A percentile compares a stretch with the other conserved stretches of the same genome.
Evolutionary conservation across 2,329 filamentous ascomycete species (phyloP).

Genomic region (Cladobotryum protrusum): DNA sequence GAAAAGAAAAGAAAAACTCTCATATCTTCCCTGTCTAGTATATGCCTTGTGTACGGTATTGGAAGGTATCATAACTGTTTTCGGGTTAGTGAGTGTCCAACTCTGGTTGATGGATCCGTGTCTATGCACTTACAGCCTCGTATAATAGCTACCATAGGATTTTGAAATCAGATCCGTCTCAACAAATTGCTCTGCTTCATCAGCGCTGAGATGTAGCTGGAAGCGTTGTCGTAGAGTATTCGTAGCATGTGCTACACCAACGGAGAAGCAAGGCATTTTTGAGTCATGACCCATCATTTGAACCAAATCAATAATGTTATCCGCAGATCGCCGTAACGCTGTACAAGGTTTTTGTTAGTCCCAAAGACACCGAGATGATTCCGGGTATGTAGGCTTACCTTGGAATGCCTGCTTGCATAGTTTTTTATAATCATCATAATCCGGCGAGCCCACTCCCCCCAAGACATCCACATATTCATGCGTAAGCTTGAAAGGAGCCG

Average conservation of each 20-base stretch:
- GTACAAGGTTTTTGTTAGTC: constrained; percentile 7
- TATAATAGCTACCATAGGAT: constrained; percentile 81
- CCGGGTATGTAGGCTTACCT: constrained; percentile 36
- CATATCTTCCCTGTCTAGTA: constrained; percentile 45
- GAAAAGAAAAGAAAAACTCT: not conserved
- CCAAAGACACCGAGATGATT: not conserved
- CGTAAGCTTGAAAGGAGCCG: constrained; percentile 79
- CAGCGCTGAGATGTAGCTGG: constrained; percentile 74
- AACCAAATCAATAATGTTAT: constrained; percentile 74
- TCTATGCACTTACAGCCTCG: constrained; percentile 60
- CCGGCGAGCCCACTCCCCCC: constrained; percentile 62
- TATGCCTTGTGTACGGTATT: constrained; percentile 82
- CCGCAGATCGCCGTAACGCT: constrained; percentile 71
- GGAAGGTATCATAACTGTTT: constrained; percentile 74
- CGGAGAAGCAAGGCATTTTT: constrained; percentile 78
- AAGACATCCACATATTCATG: constrained; percentile 81
- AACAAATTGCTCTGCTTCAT: constrained; percentile 75
- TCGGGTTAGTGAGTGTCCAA: constrained; percentile 2
- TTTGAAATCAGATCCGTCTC: constrained; percentile 74
- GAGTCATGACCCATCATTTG: constrained; percentile 79
- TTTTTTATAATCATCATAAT: constrained; percentile 69
- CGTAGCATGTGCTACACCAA: constrained; percentile 65
- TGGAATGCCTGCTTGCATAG: constrained; percentile 81
- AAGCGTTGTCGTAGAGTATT: constrained; percentile 66
- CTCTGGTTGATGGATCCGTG: not conserved